These are phyloP conservation scores for Hapsidospora chrysogenum DNA, from an alignment of 495 filamentous ascomycete genomes.

Conservation along the genomic window DNA sequence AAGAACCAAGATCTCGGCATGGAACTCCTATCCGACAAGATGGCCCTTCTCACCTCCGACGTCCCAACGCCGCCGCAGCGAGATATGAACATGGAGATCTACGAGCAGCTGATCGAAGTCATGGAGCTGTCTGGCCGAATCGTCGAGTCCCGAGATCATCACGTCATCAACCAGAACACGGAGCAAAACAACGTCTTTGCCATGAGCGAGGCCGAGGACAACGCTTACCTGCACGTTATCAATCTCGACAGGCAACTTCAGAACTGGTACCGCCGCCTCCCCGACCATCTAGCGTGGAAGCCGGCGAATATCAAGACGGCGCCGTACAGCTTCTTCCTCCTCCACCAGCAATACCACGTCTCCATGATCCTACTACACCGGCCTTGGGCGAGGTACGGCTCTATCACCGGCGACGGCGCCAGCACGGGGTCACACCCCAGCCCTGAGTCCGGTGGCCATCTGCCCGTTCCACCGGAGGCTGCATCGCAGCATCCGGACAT, in stretches of 20 bases:
- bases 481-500: too few relatives aligned
- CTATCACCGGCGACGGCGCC: constrained; percentile 11
- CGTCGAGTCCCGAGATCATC: not conserved
- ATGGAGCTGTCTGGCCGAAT: constrained; percentile 28
- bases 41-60: constrained; percentile 11
- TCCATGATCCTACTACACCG: constrained; percentile 32
- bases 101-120: constrained; percentile 29
- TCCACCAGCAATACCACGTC: constrained; percentile 36
- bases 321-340: constrained; percentile 31
- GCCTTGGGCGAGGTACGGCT: constrained; percentile 28
- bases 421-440: constrained; percentile 1
- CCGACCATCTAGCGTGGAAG: constrained; percentile 27
- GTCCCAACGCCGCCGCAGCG: constrained; percentile 5
- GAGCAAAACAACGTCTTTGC: constrained; percentile 15
- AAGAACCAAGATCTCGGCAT: constrained; percentile 30
- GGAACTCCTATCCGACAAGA: constrained; percentile 19
- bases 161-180: constrained; percentile 14
- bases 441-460: not conserved
- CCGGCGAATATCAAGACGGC: constrained; percentile 30
- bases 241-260: constrained; percentile 31
- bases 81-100: constrained; percentile 21
- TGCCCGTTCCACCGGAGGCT: too few relatives aligned
- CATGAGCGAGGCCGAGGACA: constrained; percentile 15
- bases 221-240: constrained; percentile 26
- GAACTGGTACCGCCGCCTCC: constrained; percentile 32